Base-by-base conservation (phyloP, 169 alveolate genomes). In the Plasmodium inui region DNA sequence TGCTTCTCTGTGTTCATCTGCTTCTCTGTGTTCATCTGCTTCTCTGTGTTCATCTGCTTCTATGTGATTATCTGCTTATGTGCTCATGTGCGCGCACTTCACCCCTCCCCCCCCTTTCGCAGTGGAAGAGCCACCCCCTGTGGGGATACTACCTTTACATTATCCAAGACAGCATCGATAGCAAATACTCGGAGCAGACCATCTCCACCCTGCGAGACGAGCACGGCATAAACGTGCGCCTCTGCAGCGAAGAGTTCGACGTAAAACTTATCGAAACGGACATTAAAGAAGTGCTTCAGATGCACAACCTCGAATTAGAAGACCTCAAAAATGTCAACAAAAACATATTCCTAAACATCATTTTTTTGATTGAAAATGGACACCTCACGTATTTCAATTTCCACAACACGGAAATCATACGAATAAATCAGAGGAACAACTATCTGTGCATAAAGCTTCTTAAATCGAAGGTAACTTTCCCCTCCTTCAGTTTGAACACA, bases 331-430 rank as follows among this genome's bases (percentile, higher is more conserved):
- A 79, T 53, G 1, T 81, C 4, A 70, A 89, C 50, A 78, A 72
- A 44, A 61, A 71, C n/a, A 80, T 80, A 41, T 89, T 80, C 30
- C n/a, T 89, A 46, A 89, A 89, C 71, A 57, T 81, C 2, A 80
- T 89, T 19, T 89, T 89, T 80, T 80, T 89, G 53, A 81, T 89
- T 28, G 94, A 89, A 89, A 89, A 89, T 89, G 94, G 91, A 17
- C 94, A 89, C 37, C 55, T 89, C 22, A 89, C 90, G 28, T 89
- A 89, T 44, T 89, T 89, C 19, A 71, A 67, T 7, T 81, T 89
- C 82, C 82, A 79, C 17, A 81, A 89, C 41, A 89, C 94, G 4
- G 94, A 89, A 7, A 78, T 41, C 82, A 67, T 89, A 37, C 26
- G 57, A 12, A 89, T 89, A 17, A 80, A 8, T n/a, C 94, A 89